Evolutionary conservation across 106 monocot genomes (phyloP), one percentile per base, ranked within the genome.

Genomic region (Posidonia australis): DNA sequence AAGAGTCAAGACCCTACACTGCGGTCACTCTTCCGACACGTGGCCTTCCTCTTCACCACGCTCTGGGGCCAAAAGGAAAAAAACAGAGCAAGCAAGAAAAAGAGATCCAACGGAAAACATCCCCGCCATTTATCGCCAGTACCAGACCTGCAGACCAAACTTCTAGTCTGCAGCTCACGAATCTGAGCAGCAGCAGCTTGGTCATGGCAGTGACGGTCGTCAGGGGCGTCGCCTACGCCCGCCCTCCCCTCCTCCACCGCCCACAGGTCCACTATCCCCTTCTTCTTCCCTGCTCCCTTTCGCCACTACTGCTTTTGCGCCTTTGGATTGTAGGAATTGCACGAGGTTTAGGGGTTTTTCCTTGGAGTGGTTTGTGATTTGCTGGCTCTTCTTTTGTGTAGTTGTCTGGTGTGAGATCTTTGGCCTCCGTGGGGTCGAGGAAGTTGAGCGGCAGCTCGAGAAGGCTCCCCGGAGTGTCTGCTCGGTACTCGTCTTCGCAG

Each of bases 401-500:
- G 42, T 26, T 60, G 60, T 27, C 60, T 43, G 31, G 10, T 42
- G 31, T 60, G 36, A 60, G 60, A 57, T 57, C 27, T 25, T 28
- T 32, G 63, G 11, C 46, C 13, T 63, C 63, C 13, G 20, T 63
- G 26, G 46, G 30, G 66, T 51, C 28, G 48, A n/a, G 19, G 44
- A 63, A 63, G 63, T 63, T 24, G 48, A 66, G 19, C 30, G 11
- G 16, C 32, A 19, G n/a, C 17, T 31, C 66, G 51, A 69, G 68
- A 46, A 64, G 76, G 44, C 25, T 58, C 6, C 26, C 27, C 48
- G 36, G 5, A 36, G 74, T 88, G 27, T 67, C 67, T 52, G 81
- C 83, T 59, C 77, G 78, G 68, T 86, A 91, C 64, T 83, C 91
- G 1, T 78, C 79, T 54, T 65, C 91, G 17, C 74, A 44, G 47